phyloP scores from a whole-genome alignment of 441 rosid species.

The Dalechampia spathulata region DNA sequence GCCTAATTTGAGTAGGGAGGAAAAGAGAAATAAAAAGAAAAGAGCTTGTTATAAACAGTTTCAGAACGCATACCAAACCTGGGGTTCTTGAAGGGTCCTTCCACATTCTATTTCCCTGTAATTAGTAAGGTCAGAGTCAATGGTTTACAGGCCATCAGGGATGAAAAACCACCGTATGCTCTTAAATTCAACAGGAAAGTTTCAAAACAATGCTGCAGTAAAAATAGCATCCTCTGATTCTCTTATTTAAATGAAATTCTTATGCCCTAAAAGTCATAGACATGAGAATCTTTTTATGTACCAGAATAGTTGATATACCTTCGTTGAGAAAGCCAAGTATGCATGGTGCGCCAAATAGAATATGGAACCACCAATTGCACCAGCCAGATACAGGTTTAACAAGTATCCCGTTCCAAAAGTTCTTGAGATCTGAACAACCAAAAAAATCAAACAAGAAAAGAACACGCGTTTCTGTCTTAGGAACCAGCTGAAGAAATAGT shows the following conservation, averaged over 20 bases:
- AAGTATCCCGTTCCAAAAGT: constrained; percentile 62
- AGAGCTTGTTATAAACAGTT: not conserved
- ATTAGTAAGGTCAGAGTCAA: constrained; percentile 15
- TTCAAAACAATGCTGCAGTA: not conserved
- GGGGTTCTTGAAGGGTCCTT: constrained; percentile 64
- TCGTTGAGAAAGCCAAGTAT: constrained; percentile 41
- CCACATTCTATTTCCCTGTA: constrained; percentile 42
- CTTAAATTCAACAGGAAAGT: not conserved
- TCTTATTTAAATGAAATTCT: not conserved
- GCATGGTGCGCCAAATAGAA: constrained; percentile 73
- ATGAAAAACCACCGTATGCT: constrained; percentile 2
- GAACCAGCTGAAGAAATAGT: not conserved
- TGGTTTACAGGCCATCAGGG: not conserved
- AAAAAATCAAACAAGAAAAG: not conserved
- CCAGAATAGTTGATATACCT: constrained; percentile 38
- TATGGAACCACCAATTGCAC: constrained; percentile 83
- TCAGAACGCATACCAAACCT: constrained; percentile 50
- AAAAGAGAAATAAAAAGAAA: not conserved
- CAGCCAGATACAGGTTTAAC: constrained; percentile 75
- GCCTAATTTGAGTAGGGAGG: not conserved
- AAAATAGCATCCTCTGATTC: not conserved
- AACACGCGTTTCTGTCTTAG: not conserved
- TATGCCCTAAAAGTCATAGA: no score
- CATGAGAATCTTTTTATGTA: not conserved
- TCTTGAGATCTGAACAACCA: constrained; percentile 50